Evolutionary conservation across 768 basidiomycete species (phyloP), one percentile per base, ranked within the genome.

Genomic region (Imleria badia): DNA sequence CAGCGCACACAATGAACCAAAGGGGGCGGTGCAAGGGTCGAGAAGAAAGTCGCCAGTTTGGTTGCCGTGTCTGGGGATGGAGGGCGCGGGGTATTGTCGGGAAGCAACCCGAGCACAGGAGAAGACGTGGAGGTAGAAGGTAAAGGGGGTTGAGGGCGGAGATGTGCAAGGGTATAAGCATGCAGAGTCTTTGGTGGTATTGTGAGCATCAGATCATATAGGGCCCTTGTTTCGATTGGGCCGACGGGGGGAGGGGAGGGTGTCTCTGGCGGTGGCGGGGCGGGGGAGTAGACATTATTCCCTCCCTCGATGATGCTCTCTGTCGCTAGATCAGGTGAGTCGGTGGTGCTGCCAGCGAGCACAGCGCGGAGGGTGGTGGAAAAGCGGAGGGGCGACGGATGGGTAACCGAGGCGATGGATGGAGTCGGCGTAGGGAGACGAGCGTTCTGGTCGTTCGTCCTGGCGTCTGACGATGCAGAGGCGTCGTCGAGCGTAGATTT

Each of bases 1-100:
- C 90, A 91, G 4, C 89, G 81, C 20, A 84, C 78, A 56, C 90
- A 92, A 59, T 92, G 89, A 11, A 89, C 74, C 38, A 74, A 72
- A 3, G 86, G 87, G 1, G 89, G 89, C 0, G 86, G 86, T 0
- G 75, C 72, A 43, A 91, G 82, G 3, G 76, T 64, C 6, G 79
- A 68, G 66, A 89, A 89, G 69, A 91, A 91, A 0, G 73, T 42
- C 3, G 79, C 72, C 7, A 91, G 73, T 17, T 77, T 69, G 14
- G 76, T 61, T 6, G 87, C 73, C 0, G 75, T 76, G 20, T 68
- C 60, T 2, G 72, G 72, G 5, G 75, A 72, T 0, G 72, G 70
- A 1, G 63, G 62, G 12, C 65, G 61, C 7, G 54, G 43, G 10
- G 36, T 30, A 19, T 31, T 38, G 10, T 54, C 55, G 13, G 53